Percentiles rank a stretch among this genome's conserved stretches.
phyloP scores from a whole-genome alignment of 1,284 basidiomycete genomes.

The Fomitopsis pinicola region DNA sequence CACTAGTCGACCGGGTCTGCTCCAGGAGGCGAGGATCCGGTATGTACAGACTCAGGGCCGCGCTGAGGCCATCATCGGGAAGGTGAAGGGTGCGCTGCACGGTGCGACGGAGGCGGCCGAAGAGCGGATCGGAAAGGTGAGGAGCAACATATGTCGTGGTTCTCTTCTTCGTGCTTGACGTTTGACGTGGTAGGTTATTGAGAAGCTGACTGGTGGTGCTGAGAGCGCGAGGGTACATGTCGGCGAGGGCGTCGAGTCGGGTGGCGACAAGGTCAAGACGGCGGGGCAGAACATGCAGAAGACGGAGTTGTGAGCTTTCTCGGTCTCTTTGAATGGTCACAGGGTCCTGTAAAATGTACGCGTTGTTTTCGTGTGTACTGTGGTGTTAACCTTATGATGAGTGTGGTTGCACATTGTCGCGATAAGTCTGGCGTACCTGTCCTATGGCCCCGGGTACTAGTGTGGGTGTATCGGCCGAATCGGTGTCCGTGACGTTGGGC shows the following conservation, averaged over 20 bases:
- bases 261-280: slow-evolving; percentile 7
- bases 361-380: neutral
- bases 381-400: neutral
- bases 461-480: too few species aligned
- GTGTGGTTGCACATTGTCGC: neutral
- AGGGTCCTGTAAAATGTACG: neutral
- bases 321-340: neutral
- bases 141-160: neutral
- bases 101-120: slow-evolving; percentile 64
- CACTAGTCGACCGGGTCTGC: slow-evolving; percentile 59
- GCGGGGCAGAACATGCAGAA: slow-evolving; percentile 17
- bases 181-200: slow-evolving; percentile 39
- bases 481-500: too few species aligned
- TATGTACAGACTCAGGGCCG: slow-evolving; percentile 56
- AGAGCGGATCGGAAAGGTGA: slow-evolving; percentile 47
- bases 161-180: neutral
- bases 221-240: slow-evolving; percentile 29
- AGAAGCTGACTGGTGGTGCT: slow-evolving; percentile 40
- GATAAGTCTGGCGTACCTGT: neutral
- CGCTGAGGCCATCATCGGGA: slow-evolving; percentile 53
- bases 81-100: slow-evolving; percentile 59
- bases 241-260: slow-evolving; percentile 17
- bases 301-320: slow-evolving; percentile 16
- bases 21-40: slow-evolving; percentile 77
- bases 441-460: too few species aligned